A percentile compares a stretch with the other conserved stretches of the same genome.
phyloP scores from a whole-genome alignment of 163 green algal species.

The Chloromonas sp. region DNA sequence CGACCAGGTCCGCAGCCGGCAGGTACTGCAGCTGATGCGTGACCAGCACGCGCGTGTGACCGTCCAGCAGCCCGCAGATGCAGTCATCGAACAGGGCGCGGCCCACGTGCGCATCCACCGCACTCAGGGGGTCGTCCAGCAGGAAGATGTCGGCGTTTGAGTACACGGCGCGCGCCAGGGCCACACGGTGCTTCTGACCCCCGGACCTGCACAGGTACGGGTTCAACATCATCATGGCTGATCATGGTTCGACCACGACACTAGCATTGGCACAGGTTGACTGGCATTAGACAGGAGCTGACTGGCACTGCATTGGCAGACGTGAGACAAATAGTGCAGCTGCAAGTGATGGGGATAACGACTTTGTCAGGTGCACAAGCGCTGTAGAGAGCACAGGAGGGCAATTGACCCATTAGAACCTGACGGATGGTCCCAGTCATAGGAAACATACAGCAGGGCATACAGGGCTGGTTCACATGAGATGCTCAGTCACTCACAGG shows the following conservation, averaged over 20 bases:
- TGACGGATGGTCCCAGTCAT: no score
- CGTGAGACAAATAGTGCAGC: neutral
- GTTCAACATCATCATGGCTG: neutral
- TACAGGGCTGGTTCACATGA: neutral
- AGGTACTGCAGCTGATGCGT: conserved; percentile 92
- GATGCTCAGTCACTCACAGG: conserved; percentile 10
- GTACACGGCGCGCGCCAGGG: conserved; percentile 82
- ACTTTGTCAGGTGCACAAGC: neutral
- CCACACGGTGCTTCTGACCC: conserved; percentile 83
- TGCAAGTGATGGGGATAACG: neutral
- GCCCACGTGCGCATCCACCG: conserved; percentile 91
- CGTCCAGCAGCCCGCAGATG: conserved; percentile 69
- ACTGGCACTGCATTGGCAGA: neutral
- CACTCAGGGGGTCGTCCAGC: conserved; percentile 92
- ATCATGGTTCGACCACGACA: no score
- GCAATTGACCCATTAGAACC: no score
- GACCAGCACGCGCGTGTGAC: conserved; percentile 79
- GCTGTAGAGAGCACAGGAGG: neutral
- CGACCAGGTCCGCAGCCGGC: conserved; percentile 67
- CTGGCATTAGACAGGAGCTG: no score
- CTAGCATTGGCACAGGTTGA: no score
- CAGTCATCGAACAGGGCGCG: conserved; percentile 75
- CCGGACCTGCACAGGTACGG: conserved; percentile 31
- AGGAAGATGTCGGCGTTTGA: conserved; percentile 75
- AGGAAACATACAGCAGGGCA: neutral